A percentile compares a stretch with the other conserved stretches of the same genome.
Conservation (phyloP, 352 stramenopile species). For the Phytopythium ostracodes region DNA sequence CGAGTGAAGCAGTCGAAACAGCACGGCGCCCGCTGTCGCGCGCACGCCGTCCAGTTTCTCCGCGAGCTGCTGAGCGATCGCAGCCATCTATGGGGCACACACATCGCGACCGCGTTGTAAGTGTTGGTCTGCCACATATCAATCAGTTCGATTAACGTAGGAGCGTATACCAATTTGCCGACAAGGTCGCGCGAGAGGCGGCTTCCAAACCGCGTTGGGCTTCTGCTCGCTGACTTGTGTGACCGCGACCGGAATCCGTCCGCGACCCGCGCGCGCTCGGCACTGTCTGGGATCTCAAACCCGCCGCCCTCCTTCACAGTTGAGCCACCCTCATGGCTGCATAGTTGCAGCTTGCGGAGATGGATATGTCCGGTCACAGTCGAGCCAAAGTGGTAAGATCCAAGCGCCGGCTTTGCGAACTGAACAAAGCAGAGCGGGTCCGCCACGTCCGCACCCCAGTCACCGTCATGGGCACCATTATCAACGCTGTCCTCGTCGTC, state of each 20-base stretch:
- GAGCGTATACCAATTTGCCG: slow-evolving; percentile 28
- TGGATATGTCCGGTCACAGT: slow-evolving; percentile 52
- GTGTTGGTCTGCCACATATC: background rate
- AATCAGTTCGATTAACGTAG: background rate
- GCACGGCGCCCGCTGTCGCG: slow-evolving; percentile 78
- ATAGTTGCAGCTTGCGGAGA: slow-evolving; percentile 21
- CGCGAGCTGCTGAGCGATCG: slow-evolving; percentile 93
- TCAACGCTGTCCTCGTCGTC: slow-evolving; percentile 21
- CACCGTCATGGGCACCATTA: slow-evolving; percentile 14
- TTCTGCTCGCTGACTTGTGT: background rate
- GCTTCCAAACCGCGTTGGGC: slow-evolving; percentile 26
- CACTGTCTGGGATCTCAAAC: slow-evolving; percentile 23
- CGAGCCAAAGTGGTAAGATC: slow-evolving; percentile 73
- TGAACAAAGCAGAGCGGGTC: slow-evolving; percentile 52
- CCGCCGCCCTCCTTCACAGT: background rate
- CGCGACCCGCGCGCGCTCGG: slow-evolving; percentile 14
- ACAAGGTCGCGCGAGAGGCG: slow-evolving; percentile 39
- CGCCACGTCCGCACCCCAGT: background rate
- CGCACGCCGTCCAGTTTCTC: slow-evolving; percentile 97
- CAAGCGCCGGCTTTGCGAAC: slow-evolving; percentile 52
- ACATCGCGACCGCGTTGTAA: slow-evolving; percentile 2
- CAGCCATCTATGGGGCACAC: slow-evolving; percentile 46
- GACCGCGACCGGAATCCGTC: slow-evolving; percentile 1
- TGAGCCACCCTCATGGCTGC: background rate
- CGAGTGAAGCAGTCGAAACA: slow-evolving; percentile 85